These are phyloP conservation scores for Pseudopithomyces maydicus DNA, from an alignment of 2,329 filamentous ascomycete species.

Conservation along the genomic window DNA sequence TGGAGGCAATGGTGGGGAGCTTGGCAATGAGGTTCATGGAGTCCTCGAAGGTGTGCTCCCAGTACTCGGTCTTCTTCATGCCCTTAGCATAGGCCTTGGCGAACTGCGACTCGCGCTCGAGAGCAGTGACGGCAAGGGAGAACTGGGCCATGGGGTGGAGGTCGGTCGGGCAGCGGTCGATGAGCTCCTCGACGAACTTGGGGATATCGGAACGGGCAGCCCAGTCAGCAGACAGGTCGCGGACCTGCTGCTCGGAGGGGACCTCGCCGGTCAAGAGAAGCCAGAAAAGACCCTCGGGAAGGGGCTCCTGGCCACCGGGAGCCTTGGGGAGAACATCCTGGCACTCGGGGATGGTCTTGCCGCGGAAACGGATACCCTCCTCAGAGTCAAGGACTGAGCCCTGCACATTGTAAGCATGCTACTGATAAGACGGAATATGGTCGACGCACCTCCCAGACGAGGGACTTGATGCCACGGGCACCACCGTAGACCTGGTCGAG, in stretches of 20 bases:
- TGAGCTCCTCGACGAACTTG: constrained; percentile 98
- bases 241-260: constrained; percentile 96
- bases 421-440: constrained; percentile 6
- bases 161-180: constrained; percentile 98
- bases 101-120: constrained; percentile 97
- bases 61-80: constrained; percentile 99
- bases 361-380: constrained; percentile 99
- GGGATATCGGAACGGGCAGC: constrained; percentile 95
- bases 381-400: constrained; percentile 96
- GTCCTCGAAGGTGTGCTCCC: constrained; percentile 99
- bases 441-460: constrained; percentile 83
- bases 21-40: constrained; percentile 99
- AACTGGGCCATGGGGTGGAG: constrained; percentile 99
- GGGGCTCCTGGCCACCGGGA: constrained; percentile 92
- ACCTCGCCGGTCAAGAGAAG: constrained; percentile 98
- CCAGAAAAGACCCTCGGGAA: constrained; percentile 99
- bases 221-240: constrained; percentile 97
- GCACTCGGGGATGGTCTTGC: constrained; percentile 99
- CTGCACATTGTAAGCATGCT: constrained; percentile 40
- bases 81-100: constrained; percentile 99
- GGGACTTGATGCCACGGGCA: constrained; percentile 97
- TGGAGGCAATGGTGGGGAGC: constrained; percentile 95
- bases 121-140: constrained; percentile 94
- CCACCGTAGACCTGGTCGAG: constrained; percentile 99
- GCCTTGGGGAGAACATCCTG: constrained; percentile 97